Evolutionary conservation across 1,284 basidiomycete species (phyloP).

Genomic region (Moniliophthora roreri): DNA sequence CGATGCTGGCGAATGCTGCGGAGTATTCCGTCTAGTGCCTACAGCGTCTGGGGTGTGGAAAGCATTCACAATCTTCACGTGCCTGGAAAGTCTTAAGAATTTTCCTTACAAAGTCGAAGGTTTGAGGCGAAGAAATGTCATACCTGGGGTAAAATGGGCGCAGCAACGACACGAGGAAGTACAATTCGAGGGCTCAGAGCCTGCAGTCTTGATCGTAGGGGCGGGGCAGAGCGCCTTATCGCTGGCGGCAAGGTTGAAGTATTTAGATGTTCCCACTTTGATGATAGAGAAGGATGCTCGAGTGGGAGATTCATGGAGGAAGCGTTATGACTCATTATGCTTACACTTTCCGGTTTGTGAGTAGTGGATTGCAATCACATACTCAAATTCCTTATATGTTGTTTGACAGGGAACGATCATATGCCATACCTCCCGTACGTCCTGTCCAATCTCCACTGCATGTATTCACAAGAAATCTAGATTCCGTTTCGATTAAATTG

Average conservation of each 20-base stretch:
- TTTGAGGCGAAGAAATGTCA: constrained; percentile 31
- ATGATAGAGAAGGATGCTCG: constrained; percentile 54
- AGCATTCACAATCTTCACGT: constrained; percentile 56
- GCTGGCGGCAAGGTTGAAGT: constrained; percentile 51
- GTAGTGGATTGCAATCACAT: constrained; percentile 21
- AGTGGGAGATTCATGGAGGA: constrained; percentile 61
- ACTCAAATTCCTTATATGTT: constrained; percentile 5
- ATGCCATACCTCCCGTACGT: constrained; percentile 55
- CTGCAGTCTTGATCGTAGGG: constrained; percentile 42
- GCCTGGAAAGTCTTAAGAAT: constrained; percentile 54
- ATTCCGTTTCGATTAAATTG: not conserved
- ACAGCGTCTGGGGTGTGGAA: constrained; percentile 51
- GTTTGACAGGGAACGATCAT: constrained; percentile 49
- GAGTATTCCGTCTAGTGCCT: constrained; percentile 53
- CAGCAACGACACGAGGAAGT: constrained; percentile 30
- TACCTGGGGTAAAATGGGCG: constrained; percentile 35
- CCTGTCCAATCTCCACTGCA: not conserved
- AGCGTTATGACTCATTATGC: constrained; percentile 58
- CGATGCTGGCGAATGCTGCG: constrained; percentile 35
- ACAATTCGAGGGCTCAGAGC: not conserved
- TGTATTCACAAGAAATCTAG: too few relatives aligned
- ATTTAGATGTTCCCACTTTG: constrained; percentile 49
- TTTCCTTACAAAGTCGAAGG: constrained; percentile 48
- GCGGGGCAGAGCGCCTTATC: constrained; percentile 56
- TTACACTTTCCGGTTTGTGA: constrained; percentile 57